These are phyloP conservation scores for Wickerhamiella azyma DNA, from an alignment of 805 yeast species.

Conservation along the genomic window DNA sequence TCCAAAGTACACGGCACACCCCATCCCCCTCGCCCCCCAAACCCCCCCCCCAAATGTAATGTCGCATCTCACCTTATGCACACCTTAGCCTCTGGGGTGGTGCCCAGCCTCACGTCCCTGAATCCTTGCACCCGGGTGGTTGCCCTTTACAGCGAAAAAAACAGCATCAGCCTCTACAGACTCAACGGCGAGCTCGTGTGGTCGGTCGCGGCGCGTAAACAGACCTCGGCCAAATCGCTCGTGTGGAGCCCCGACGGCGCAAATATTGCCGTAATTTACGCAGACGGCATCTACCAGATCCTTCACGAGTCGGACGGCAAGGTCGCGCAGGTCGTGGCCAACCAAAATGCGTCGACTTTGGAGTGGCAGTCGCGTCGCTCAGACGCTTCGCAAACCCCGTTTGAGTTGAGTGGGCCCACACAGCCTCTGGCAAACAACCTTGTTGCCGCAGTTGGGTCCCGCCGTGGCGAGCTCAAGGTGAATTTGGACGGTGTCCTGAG, in stretches of 20 bases:
- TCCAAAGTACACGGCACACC: too few species aligned
- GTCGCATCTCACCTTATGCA: constrained; percentile 1
- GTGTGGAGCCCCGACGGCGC: constrained; percentile 31
- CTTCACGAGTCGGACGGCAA: constrained; percentile 37
- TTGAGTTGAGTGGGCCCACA: too few species aligned
- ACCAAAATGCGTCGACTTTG: constrained; percentile 6
- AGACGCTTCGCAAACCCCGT: constrained; percentile 1
- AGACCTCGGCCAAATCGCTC: constrained; percentile 7
- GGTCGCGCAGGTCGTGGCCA: constrained; percentile 20
- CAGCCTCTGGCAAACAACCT: constrained; percentile 19
- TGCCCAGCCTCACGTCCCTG: neutral
- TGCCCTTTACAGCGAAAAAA: constrained; percentile 10
- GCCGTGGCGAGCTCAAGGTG: constrained; percentile 19
- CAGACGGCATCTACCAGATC: constrained; percentile 31
- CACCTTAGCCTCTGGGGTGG: neutral
- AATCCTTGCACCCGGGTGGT: constrained; percentile 9
- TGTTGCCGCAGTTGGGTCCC: constrained; percentile 22
- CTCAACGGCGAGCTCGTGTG: constrained; percentile 19
- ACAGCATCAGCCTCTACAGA: constrained; percentile 12
- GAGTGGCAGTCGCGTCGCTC: constrained; percentile 15
- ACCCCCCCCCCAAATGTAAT: neutral
- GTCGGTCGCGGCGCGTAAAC: constrained; percentile 13
- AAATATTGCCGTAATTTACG: constrained; percentile 33
- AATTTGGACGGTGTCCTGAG: constrained; percentile 27
- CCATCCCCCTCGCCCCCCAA: too few species aligned